These are phyloP conservation scores for Penicillium riverlandense DNA, from an alignment of 495 filamentous ascomycete species.

Conservation along the genomic window DNA sequence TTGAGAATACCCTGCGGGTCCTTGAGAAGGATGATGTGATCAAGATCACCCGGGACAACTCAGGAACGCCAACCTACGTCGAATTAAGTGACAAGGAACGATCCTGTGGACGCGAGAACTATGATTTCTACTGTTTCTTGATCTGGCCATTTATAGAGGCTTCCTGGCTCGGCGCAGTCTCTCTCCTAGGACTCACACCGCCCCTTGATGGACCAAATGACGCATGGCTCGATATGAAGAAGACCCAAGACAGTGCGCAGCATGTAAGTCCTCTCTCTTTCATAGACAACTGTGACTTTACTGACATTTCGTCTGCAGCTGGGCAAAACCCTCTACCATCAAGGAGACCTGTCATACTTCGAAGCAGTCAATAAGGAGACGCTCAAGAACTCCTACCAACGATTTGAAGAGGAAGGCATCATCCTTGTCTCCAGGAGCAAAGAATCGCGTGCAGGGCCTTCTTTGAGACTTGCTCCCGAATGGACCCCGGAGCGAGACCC, in stretches of 20 bases:
- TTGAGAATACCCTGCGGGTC: conserved; percentile 67
- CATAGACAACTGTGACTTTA: neutral
- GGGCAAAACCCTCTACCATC: conserved; percentile 94
- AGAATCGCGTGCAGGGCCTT: conserved; percentile 44
- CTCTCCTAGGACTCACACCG: conserved; percentile 77
- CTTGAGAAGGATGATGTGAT: conserved; percentile 81
- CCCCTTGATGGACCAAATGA: conserved; percentile 52
- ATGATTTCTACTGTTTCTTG: conserved; percentile 96
- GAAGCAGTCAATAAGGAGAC: conserved; percentile 98
- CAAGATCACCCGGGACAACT: conserved; percentile 50
- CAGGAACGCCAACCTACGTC: conserved; percentile 51
- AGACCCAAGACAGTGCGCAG: conserved; percentile 77
- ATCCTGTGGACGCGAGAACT: conserved; percentile 77
- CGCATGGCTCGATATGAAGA: conserved; percentile 69
- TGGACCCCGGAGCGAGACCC: conserved; percentile 69
- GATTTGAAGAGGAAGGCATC: conserved; percentile 88
- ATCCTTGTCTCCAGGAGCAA: conserved; percentile 62
- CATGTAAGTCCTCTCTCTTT: conserved; percentile 43
- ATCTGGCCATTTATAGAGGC: conserved; percentile 98
- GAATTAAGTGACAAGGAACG: conserved; percentile 73
- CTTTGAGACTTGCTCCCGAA: conserved; percentile 62
- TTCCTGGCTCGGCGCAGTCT: conserved; percentile 81
- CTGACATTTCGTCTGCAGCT: conserved; percentile 46
- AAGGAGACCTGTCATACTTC: conserved; percentile 93
- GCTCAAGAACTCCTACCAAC: conserved; percentile 82